These are phyloP conservation scores for Protomyces inouyei DNA, from an alignment of 1,139 yeast genomes.

Conservation along the genomic window DNA sequence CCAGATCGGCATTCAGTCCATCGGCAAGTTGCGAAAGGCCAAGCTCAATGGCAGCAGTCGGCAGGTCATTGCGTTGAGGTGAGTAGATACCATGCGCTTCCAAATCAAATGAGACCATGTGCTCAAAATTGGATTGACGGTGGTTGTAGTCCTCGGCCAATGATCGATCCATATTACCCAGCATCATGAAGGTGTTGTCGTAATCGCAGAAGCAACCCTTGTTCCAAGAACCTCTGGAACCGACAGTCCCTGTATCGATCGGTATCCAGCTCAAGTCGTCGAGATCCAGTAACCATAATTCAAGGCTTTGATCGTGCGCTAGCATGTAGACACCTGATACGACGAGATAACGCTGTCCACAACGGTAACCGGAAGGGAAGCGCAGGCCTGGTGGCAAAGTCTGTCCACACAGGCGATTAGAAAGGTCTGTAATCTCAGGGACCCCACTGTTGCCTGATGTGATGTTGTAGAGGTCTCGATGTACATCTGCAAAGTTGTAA, in stretches of 20 bases:
- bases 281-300: slow-evolving; percentile 26
- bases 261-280: slow-evolving; percentile 17
- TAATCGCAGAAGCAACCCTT: slow-evolving; percentile 19
- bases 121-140: slow-evolving; percentile 30
- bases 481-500: slow-evolving; percentile 27
- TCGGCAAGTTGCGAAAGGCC: slow-evolving; percentile 13
- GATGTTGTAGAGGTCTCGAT: slow-evolving; percentile 13
- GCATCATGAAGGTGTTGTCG: slow-evolving; percentile 13
- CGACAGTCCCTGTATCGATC: slow-evolving; percentile 6
- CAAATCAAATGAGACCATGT: slow-evolving; percentile 26
- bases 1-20: slow-evolving; percentile 25
- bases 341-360: slow-evolving; percentile 30
- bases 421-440: background rate
- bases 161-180: slow-evolving; percentile 28
- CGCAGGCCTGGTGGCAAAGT: slow-evolving; percentile 34
- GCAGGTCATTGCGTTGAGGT: background rate
- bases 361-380: slow-evolving; percentile 32
- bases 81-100: slow-evolving; percentile 27
- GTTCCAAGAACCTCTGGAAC: slow-evolving; percentile 28
- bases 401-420: slow-evolving; percentile 6
- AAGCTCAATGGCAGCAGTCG: slow-evolving; percentile 17
- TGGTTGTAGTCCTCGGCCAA: slow-evolving; percentile 29
- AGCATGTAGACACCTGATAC: slow-evolving; percentile 31
- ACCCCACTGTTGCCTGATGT: background rate
- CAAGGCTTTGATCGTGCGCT: slow-evolving; percentile 23